phyloP scores from a whole-genome alignment of 2,329 filamentous ascomycete genomes.

The Fusarium begoniae region DNA sequence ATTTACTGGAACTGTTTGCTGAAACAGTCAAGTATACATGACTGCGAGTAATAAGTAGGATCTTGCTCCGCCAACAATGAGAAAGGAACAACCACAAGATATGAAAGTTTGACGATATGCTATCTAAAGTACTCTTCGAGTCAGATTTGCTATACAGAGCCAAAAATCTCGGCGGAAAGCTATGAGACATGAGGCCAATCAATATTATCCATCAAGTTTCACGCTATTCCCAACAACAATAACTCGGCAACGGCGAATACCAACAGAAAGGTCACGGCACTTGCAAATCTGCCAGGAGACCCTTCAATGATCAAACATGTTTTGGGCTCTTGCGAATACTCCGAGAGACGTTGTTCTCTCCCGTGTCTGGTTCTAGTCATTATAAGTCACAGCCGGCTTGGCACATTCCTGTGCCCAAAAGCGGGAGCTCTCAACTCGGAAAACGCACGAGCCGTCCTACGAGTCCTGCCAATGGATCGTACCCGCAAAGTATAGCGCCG shows the following conservation, averaged over 20 bases:
- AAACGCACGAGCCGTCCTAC: conserved; percentile 21
- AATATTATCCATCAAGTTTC: neutral
- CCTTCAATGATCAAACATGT: neutral
- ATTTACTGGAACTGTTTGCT: neutral
- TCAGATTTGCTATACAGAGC: neutral
- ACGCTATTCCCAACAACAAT: neutral
- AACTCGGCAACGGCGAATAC: neutral
- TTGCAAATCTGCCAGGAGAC: neutral
- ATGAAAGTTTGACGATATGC: neutral
- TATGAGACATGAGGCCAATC: neutral
- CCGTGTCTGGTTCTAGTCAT: neutral
- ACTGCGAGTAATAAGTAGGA: neutral
- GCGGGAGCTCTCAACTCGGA: conserved; percentile 3
- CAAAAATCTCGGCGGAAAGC: neutral
- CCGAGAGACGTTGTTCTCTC: neutral
- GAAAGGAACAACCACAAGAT: neutral
- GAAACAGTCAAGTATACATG: neutral
- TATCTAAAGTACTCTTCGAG: neutral
- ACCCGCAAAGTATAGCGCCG: conserved; percentile 20
- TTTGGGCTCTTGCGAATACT: neutral
- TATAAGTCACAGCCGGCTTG: conserved; percentile 15
- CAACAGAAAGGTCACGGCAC: neutral
- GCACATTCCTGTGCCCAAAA: conserved; percentile 31
- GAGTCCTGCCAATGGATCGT: conserved; percentile 16
- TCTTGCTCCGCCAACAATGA: neutral